Conservation (phyloP, 352 stramenopile genomes). For the Paralagenidium karlingii region DNA sequence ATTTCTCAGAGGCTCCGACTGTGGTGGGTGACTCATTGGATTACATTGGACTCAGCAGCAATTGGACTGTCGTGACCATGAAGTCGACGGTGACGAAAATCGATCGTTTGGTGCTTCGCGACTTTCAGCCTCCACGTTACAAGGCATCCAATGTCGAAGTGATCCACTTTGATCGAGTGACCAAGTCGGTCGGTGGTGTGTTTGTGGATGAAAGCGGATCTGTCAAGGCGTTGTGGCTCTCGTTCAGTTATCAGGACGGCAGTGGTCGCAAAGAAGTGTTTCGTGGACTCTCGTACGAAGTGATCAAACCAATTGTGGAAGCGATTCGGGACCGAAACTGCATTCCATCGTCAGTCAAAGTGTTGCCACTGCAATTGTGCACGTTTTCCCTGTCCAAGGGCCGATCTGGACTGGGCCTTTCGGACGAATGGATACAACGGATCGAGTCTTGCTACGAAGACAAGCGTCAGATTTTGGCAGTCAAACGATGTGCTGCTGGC, state of each 20-base stretch:
- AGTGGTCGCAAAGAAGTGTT: constrained; percentile 75
- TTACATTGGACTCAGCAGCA: constrained; percentile 78
- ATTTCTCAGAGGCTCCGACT: constrained; percentile 44
- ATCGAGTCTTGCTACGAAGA: constrained; percentile 64
- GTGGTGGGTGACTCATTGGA: constrained; percentile 65
- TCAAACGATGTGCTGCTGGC: constrained; percentile 65
- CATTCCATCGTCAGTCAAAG: constrained; percentile 39
- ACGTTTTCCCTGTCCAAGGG: constrained; percentile 83
- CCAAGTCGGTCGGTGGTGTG: constrained; percentile 73
- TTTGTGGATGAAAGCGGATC: constrained; percentile 63
- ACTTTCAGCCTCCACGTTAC: constrained; percentile 78
- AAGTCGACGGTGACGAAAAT: constrained; percentile 79
- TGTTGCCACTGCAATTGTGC: constrained; percentile 62
- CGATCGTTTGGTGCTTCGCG: constrained; percentile 61
- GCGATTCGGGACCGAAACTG: constrained; percentile 22
- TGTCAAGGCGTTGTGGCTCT: constrained; percentile 75
- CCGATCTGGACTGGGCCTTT: constrained; percentile 60
- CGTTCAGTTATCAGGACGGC: constrained; percentile 78
- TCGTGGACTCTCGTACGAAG: constrained; percentile 47
- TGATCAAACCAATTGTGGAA: constrained; percentile 54
- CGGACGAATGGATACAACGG: constrained; percentile 74
- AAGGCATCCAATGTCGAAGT: constrained; percentile 79
- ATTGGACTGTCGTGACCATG: constrained; percentile 80
- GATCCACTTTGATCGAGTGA: constrained; percentile 82
- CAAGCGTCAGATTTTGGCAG: constrained; percentile 78